These are phyloP conservation scores for Aurantiochytrium sp. DNA, from an alignment of 108 stramenopile species.

Conservation along the genomic window DNA sequence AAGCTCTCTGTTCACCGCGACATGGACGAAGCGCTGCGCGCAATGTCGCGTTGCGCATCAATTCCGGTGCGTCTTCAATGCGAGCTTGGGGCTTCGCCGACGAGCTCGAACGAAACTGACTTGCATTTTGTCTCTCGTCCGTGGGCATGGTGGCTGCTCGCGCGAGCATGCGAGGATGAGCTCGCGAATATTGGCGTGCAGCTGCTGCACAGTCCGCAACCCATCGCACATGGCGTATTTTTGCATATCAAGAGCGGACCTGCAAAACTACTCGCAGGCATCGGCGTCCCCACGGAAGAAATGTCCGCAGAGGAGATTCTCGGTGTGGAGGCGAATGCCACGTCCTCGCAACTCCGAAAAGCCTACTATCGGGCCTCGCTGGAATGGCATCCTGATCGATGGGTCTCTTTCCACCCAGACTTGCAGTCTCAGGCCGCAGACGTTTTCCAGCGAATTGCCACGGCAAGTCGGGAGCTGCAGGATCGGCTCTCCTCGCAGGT, in stretches of 20 bases:
- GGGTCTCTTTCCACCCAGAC: conserved; percentile 1
- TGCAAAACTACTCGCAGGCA: not conserved
- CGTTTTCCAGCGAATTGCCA: not conserved
- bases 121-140: not conserved
- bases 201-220: not conserved
- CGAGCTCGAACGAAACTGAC: not conserved
- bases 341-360: not conserved
- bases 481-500: not conserved
- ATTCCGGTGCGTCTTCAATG: not conserved
- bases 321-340: not conserved
- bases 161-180: not conserved
- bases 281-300: not conserved
- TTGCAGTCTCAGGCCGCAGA: not conserved
- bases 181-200: not conserved
- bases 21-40: not conserved
- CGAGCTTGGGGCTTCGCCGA: not conserved
- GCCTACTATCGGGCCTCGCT: conserved; percentile 1
- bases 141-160: not conserved
- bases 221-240: not conserved
- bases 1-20: not conserved
- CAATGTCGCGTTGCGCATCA: not conserved
- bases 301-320: not conserved
- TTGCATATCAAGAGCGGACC: not conserved
- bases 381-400: not conserved
- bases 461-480: not conserved